Conservation (phyloP, 371 early-diverging fungal genomes). For the Mortierella sp. region DNA sequence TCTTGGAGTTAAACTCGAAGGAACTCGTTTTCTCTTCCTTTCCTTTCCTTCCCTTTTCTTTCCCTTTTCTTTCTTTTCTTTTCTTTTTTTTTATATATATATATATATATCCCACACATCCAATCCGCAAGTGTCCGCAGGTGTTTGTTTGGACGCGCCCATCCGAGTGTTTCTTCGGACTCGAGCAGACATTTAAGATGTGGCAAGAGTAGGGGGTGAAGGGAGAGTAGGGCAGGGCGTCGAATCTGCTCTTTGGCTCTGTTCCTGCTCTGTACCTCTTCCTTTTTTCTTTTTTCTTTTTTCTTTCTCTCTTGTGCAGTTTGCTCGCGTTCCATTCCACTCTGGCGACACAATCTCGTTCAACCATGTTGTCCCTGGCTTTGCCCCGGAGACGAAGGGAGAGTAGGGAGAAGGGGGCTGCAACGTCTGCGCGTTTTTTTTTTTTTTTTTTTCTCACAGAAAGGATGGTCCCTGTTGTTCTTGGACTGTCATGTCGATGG, state of each 20-base stretch:
- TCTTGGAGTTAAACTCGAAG: background rate
- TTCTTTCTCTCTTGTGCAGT: background rate
- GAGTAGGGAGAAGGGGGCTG: no score
- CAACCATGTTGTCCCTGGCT: no score
- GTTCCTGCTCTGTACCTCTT: no score
- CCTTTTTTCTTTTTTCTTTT: background rate
- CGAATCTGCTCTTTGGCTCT: background rate
- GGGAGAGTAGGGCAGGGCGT: background rate
- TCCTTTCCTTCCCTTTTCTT: background rate
- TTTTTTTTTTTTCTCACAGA: no score
- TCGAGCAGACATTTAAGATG: background rate
- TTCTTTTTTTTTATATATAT: background rate
- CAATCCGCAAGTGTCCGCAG: background rate
- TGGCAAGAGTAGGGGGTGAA: background rate
- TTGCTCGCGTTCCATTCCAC: no score
- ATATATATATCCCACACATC: background rate
- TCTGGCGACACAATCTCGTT: no score
- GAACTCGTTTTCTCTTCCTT: background rate
- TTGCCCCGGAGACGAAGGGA: no score
- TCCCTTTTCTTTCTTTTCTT: background rate
- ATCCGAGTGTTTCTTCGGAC: background rate
- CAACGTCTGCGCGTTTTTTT: no score
- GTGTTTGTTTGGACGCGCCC: background rate
- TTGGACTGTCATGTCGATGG: no score
- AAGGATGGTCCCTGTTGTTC: no score